Percentiles rank a stretch among this genome's conserved stretches.
Evolutionary conservation across 805 yeast species (phyloP).

Genomic region (Kazachstania martiniae): DNA sequence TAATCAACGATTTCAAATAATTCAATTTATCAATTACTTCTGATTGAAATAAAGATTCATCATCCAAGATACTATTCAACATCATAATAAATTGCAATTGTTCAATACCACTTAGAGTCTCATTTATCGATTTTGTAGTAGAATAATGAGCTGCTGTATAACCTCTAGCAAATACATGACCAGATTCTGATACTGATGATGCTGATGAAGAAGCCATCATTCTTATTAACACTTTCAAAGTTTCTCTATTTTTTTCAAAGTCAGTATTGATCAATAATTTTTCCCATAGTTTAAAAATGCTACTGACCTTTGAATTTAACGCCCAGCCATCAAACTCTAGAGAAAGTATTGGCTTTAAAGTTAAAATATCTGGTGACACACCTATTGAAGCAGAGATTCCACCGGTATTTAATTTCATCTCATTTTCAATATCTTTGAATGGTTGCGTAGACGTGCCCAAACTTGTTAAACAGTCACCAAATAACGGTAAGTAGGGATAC

Average conservation of each 20-base stretch:
- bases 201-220: slow-evolving; percentile 67
- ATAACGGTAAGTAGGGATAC: slow-evolving; percentile 64
- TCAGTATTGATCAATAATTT: slow-evolving; percentile 63
- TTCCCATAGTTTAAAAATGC: slow-evolving; percentile 54
- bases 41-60: slow-evolving; percentile 37
- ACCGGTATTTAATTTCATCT: slow-evolving; percentile 74
- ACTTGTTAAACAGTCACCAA: slow-evolving; percentile 68
- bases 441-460: slow-evolving; percentile 68
- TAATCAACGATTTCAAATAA: slow-evolving; percentile 37
- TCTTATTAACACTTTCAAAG: slow-evolving; percentile 62
- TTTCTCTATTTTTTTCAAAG: slow-evolving; percentile 49
- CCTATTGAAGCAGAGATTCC: slow-evolving; percentile 60
- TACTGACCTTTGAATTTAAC: slow-evolving; percentile 48
- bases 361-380: slow-evolving; percentile 46
- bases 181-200: slow-evolving; percentile 73
- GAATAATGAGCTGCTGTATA: slow-evolving; percentile 57
- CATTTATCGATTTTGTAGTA: slow-evolving; percentile 47
- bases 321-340: slow-evolving; percentile 60
- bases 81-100: slow-evolving; percentile 63
- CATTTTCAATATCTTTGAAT: slow-evolving; percentile 76
- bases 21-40: slow-evolving; percentile 57
- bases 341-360: slow-evolving; percentile 38
- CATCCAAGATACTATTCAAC: slow-evolving; percentile 40
- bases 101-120: slow-evolving; percentile 59
- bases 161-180: slow-evolving; percentile 73